Conservation (phyloP, 352 stramenopile species). For the Phytophthora citrophthora region DNA sequence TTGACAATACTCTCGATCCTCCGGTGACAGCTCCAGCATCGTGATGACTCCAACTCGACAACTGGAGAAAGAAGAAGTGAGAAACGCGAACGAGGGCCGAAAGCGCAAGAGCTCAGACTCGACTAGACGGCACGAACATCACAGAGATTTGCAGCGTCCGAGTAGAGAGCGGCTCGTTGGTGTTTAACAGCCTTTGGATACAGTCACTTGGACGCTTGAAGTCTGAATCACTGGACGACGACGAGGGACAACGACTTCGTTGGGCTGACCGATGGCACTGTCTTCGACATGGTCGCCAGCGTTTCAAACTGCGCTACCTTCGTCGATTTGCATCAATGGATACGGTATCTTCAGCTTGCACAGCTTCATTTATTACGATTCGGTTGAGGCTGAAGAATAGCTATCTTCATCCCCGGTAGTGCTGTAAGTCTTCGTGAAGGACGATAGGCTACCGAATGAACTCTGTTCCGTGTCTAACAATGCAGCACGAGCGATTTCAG, state of each 20-base stretch:
- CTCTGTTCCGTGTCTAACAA: conserved; percentile 14
- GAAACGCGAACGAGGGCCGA: conserved; percentile 10
- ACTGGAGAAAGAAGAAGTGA: conserved; percentile 12
- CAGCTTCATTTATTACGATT: not conserved
- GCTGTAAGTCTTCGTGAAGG: conserved; percentile 6
- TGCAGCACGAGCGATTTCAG: conserved; percentile 17
- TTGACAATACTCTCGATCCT: conserved; percentile 21
- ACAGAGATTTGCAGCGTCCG: conserved; percentile 4
- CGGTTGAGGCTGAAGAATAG: conserved; percentile 11
- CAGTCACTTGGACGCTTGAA: not conserved
- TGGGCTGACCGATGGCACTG: not conserved
- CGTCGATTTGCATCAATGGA: not conserved
- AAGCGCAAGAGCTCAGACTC: conserved; percentile 6
- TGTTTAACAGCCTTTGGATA: conserved; percentile 3
- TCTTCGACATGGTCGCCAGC: not conserved
- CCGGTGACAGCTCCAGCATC: conserved; percentile 19
- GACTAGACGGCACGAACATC: conserved; percentile 14
- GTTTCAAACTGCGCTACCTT: not conserved
- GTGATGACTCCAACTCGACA: not conserved
- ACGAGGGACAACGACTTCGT: too few relatives aligned
- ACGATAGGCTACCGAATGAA: conserved; percentile 13
- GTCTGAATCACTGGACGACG: too few relatives aligned
- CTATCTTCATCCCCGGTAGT: conserved; percentile 6
- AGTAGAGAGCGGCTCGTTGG: not conserved
- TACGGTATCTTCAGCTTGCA: not conserved